Conservation (phyloP, 2,329 filamentous ascomycete genomes). For the Penicillium sp. region DNA sequence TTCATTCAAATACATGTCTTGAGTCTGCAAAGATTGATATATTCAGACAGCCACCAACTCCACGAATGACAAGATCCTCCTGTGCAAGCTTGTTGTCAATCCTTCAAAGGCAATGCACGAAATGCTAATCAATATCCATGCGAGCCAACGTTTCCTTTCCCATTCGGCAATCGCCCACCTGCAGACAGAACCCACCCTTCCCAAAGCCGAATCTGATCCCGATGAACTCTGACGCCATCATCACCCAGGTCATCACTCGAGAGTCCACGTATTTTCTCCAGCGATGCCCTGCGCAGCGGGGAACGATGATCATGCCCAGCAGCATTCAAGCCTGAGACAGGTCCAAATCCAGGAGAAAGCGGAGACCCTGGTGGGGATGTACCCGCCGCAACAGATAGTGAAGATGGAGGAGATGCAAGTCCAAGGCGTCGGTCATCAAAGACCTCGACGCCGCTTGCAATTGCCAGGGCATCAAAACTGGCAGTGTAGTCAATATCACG, state of each 20-base stretch:
- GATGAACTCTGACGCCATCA: constrained; percentile 31
- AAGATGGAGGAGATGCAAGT: constrained; percentile 3
- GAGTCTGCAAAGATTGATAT: too few relatives aligned
- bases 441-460: constrained; percentile 16
- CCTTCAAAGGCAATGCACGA: not conserved
- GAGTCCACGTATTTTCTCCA: constrained; percentile 26
- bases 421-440: constrained; percentile 1
- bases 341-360: not conserved
- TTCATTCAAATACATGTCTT: too few relatives aligned
- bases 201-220: constrained; percentile 34
- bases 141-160: constrained; percentile 3
- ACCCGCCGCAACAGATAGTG: constrained; percentile 18
- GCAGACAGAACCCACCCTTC: constrained; percentile 36
- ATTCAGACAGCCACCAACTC: constrained; percentile 15
- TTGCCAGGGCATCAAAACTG: constrained; percentile 46
- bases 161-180: not conserved
- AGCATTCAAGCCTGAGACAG: not conserved
- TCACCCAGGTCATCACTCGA: constrained; percentile 34
- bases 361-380: constrained; percentile 9
- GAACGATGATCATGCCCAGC: constrained; percentile 1
- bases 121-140: not conserved
- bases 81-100: not conserved
- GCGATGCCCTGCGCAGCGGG: constrained; percentile 10
- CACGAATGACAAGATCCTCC: not conserved
- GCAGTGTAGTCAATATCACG: constrained; percentile 55